Evolutionary conservation across 1,284 basidiomycete species (phyloP).

Genomic region (Papiliotrema flavescens): DNA sequence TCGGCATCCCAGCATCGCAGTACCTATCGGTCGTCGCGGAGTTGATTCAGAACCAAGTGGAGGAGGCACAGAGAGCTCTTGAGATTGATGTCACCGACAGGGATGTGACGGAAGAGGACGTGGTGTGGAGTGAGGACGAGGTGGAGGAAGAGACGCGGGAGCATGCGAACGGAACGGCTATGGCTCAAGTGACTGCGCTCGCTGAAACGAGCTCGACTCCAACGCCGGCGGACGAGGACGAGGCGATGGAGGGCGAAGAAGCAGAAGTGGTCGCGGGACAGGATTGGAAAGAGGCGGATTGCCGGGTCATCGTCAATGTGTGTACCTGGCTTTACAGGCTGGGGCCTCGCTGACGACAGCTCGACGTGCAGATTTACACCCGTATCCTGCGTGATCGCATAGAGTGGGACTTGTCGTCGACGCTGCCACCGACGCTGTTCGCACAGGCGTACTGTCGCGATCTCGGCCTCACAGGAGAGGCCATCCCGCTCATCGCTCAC

Average conservation of each 20-base stretch:
- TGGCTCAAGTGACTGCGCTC: neutral
- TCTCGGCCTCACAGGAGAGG: conserved; percentile 82
- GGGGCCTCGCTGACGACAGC: conserved; percentile 54
- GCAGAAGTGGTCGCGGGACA: conserved; percentile 15
- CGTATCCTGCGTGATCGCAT: conserved; percentile 90
- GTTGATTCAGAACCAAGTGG: conserved; percentile 83
- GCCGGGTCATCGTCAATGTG: conserved; percentile 84
- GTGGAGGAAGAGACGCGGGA: conserved; percentile 17
- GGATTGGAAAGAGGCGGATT: conserved; percentile 64
- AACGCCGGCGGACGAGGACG: conserved; percentile 7
- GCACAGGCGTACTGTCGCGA: conserved; percentile 76
- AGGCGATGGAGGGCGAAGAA: conserved; percentile 12
- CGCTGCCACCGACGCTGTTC: conserved; percentile 84
- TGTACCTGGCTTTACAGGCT: conserved; percentile 39
- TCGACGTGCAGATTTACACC: conserved; percentile 95
- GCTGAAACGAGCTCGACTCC: neutral
- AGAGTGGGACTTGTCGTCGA: conserved; percentile 95
- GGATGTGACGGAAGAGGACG: conserved; percentile 37
- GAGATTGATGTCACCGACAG: conserved; percentile 55
- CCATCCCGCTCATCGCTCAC: conserved; percentile 80
- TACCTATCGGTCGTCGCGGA: conserved; percentile 76
- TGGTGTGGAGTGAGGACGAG: conserved; percentile 34
- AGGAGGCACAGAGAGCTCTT: conserved; percentile 77
- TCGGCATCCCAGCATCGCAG: conserved; percentile 66
- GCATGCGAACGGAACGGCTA: conserved; percentile 10